Evolutionary conservation across 2,329 filamentous ascomycete genomes (phyloP).

Genomic region (Davidsoniella virescens): DNA sequence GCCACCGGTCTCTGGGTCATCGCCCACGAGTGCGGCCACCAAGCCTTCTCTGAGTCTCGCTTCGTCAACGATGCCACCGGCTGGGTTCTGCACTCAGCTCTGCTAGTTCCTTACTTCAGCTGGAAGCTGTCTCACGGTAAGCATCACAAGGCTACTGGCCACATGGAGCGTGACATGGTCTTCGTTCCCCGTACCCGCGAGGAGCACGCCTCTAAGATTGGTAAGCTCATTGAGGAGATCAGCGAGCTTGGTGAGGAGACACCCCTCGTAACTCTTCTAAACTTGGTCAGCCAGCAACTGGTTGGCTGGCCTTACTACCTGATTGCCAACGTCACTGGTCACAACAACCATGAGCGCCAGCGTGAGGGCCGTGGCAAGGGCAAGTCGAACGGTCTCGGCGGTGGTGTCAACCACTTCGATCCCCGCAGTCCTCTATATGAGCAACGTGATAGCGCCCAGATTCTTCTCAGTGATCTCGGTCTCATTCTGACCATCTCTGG

Average conservation of each 20-base stretch:
- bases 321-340: slow-evolving; percentile 80
- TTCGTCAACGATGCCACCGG: slow-evolving; percentile 80
- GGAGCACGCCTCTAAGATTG: slow-evolving; percentile 58
- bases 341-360: slow-evolving; percentile 86
- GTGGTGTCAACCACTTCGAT: slow-evolving; percentile 89
- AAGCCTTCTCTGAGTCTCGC: slow-evolving; percentile 89
- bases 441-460: slow-evolving; percentile 74
- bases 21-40: slow-evolving; percentile 95
- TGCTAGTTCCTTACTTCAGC: slow-evolving; percentile 94
- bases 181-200: slow-evolving; percentile 89
- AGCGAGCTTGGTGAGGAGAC: slow-evolving; percentile 88
- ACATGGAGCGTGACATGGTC: slow-evolving; percentile 98
- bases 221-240: slow-evolving; percentile 63
- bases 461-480: slow-evolving; percentile 75
- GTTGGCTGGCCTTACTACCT: slow-evolving; percentile 90
- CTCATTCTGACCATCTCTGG: slow-evolving; percentile 43
- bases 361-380: slow-evolving; percentile 83
- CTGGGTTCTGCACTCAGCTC: slow-evolving; percentile 74
- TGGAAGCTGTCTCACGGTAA: slow-evolving; percentile 99
- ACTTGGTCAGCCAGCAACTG: slow-evolving; percentile 72
- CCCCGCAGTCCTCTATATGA: slow-evolving; percentile 81
- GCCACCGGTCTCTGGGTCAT: slow-evolving; percentile 91
- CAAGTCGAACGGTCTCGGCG: slow-evolving; percentile 67
- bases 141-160: slow-evolving; percentile 97
- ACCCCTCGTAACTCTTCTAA: slow-evolving; percentile 59